Percentiles rank a stretch among this genome's conserved stretches.
Evolutionary conservation across 164 flowering plant genomes (phyloP).

Genomic region (Chloranthus sessilifolius): DNA sequence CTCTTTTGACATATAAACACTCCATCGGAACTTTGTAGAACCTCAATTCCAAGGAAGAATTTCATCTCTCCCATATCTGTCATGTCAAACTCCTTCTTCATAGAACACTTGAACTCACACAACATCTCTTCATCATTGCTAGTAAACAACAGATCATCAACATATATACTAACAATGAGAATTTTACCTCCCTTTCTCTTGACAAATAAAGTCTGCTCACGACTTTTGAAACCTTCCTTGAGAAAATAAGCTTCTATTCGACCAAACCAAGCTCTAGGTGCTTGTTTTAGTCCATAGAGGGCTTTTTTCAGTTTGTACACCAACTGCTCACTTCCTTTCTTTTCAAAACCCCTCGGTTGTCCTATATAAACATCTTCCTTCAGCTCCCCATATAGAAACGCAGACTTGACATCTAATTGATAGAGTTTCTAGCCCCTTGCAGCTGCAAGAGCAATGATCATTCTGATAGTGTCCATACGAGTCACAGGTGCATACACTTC

Average conservation of each 20-base stretch:
- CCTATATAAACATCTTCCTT: too few relatives aligned
- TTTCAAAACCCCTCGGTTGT: too few relatives aligned
- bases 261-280: too few relatives aligned
- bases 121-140: constrained; percentile 1
- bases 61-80: neutral
- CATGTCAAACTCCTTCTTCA: too few relatives aligned
- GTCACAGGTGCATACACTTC: constrained; percentile 1
- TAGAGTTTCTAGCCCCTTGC: neutral
- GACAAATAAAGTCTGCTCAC: constrained; percentile 3
- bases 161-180: constrained; percentile 8
- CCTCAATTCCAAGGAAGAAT: constrained; percentile 14
- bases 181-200: neutral
- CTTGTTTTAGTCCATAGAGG: too few relatives aligned
- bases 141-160: constrained; percentile 6
- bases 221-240: constrained; percentile 7
- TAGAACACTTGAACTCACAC: neutral
- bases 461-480: constrained; percentile 6
- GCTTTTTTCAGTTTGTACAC: too few relatives aligned
- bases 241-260: neutral
- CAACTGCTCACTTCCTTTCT: too few relatives aligned
- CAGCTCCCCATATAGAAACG: too few relatives aligned
- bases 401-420: too few relatives aligned
- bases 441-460: constrained; percentile 9
- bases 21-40: neutral
- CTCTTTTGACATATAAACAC: constrained; percentile 13